Base-by-base conservation (phyloP, 192 early-diverging fungal species). In the Rhizophagus clarus region DNA sequence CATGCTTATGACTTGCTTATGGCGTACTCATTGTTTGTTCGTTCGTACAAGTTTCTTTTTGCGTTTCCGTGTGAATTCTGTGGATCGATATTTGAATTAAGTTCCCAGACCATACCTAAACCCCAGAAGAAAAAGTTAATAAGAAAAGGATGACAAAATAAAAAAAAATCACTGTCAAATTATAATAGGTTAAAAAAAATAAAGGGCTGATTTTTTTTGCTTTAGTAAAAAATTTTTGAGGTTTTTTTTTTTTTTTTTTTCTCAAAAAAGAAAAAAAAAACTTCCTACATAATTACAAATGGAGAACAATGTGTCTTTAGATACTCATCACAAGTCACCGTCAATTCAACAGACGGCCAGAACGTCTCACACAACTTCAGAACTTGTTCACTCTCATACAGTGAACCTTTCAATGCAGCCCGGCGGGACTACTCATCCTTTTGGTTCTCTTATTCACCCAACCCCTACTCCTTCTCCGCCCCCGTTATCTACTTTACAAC, bases 311-410 rank as follows among this genome's bases (percentile, higher is more conserved):
- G 68, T 70, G 68, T 70, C 68, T 40, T 70, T 70, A 70, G 68
- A 70, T 70, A 70, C 68, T 42, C 68, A 70, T 72, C 71, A 72
- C 71, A 72, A 72, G 71, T 49, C 71, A 72, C 71, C 71, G n/a
- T 72, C 45, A 31, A 51, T 49, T 51, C 71, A 72, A 72, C 71
- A 72, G 32, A 76, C 74, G 74, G 37, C 74, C 28, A 61, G 49
- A 62, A 37, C 49, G 60, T 62, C 32, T 40, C 74, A 76, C 60
- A 60, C 60, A 29, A 37, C 56, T 28, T 76, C 74, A 24, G 60
- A 76, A 63, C 74, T 76, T 32, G 60, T 62, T 29, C 74, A 76
- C 26, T 37, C 74, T 29, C 32, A 49, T 34, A 28, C 74, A 29
- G 60, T 60, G 45, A 49, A 28, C 31, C 45, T 76, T 76, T 60